Evolutionary conservation across 768 basidiomycete genomes (phyloP).

Genomic region (Lentinula detonsa): DNA sequence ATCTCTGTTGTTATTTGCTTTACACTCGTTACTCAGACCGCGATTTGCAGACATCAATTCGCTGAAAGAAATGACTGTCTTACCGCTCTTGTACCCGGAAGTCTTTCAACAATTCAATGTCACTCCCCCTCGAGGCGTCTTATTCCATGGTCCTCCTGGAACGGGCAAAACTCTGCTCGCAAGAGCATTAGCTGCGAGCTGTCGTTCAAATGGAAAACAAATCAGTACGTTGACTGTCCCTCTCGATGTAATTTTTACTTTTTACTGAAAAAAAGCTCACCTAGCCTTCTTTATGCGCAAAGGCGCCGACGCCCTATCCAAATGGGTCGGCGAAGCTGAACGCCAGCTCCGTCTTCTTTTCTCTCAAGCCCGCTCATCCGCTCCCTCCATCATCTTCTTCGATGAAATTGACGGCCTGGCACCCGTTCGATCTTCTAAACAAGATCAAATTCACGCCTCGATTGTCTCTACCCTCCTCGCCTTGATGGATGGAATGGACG

Average conservation of each 20-base stretch:
- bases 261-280: neutral
- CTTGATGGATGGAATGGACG: constrained; percentile 99
- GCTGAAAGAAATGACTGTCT: constrained; percentile 96
- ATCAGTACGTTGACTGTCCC: constrained; percentile 61
- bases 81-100: constrained; percentile 94
- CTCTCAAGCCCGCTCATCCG: constrained; percentile 88
- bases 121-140: constrained; percentile 91
- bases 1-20: too few relatives aligned
- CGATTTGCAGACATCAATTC: constrained; percentile 76
- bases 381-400: constrained; percentile 98
- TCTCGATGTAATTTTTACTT: neutral
- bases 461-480: constrained; percentile 95
- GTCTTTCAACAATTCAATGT: constrained; percentile 92
- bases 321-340: constrained; percentile 99
- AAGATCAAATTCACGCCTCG: constrained; percentile 97
- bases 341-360: constrained; percentile 91
- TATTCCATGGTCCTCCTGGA: constrained; percentile 99
- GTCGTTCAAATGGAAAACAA: constrained; percentile 77
- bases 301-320: constrained; percentile 94
- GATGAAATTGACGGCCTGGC: constrained; percentile 99
- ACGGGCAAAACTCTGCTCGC: constrained; percentile 96
- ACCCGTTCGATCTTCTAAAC: constrained; percentile 96
- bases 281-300: constrained; percentile 99
- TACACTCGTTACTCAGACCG: neutral
- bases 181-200: constrained; percentile 89